A percentile compares a stretch with the other conserved stretches of the same genome.
phyloP scores from a whole-genome alignment of 2,329 filamentous ascomycete species.

The Pseudogymnoascus sp. region DNA sequence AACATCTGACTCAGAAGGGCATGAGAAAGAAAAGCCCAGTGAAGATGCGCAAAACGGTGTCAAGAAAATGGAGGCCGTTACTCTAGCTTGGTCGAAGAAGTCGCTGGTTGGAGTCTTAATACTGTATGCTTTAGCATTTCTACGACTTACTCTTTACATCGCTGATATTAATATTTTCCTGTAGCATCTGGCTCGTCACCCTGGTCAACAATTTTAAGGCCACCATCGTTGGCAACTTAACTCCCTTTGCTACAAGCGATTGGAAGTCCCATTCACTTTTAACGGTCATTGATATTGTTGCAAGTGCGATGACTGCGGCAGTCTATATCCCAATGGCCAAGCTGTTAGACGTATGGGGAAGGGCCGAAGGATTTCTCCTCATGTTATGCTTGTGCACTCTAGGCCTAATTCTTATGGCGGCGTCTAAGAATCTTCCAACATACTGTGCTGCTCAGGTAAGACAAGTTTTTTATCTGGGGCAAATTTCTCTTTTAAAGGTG shows the following conservation, averaged over 20 bases:
- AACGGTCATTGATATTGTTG: slow-evolving; percentile 44
- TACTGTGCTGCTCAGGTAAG: slow-evolving; percentile 42
- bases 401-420: slow-evolving; percentile 57
- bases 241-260: slow-evolving; percentile 21
- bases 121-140: slow-evolving; percentile 31
- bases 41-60: slow-evolving; percentile 32
- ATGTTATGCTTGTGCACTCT: slow-evolving; percentile 45
- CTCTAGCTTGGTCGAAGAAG: slow-evolving; percentile 41
- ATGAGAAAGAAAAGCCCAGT: slow-evolving; percentile 17
- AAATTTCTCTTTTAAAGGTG: background rate
- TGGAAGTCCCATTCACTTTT: slow-evolving; percentile 21
- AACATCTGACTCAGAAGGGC: background rate
- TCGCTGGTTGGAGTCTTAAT: slow-evolving; percentile 39
- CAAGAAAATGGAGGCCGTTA: slow-evolving; percentile 43
- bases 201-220: slow-evolving; percentile 35
- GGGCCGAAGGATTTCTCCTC: slow-evolving; percentile 55
- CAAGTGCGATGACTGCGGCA: slow-evolving; percentile 48
- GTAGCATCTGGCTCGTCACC: slow-evolving; percentile 39
- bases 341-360: slow-evolving; percentile 59
- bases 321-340: slow-evolving; percentile 60
- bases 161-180: background rate
- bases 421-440: slow-evolving; percentile 47
- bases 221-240: slow-evolving; percentile 25
- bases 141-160: background rate
- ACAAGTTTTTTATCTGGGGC: background rate